phyloP scores from a whole-genome alignment of 106 monocot species.

The Triglochin maritima region DNA sequence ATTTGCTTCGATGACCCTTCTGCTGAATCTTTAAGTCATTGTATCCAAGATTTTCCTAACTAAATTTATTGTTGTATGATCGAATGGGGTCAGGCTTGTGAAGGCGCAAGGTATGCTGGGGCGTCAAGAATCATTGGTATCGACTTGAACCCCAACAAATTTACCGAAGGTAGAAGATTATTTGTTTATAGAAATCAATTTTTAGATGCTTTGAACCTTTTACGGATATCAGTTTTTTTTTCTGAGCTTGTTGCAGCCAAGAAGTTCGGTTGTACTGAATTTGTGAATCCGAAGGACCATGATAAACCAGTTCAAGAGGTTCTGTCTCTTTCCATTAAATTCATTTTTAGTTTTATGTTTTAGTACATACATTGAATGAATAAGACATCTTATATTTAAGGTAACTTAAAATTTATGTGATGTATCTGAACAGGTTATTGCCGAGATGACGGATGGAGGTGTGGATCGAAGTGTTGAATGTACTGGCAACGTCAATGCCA shows the following conservation, averaged over 20 bases:
- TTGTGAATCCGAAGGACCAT: constrained; percentile 40
- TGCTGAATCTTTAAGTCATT: not conserved
- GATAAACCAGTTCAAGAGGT: constrained; percentile 84
- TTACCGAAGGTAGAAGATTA: constrained; percentile 5
- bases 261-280: constrained; percentile 67
- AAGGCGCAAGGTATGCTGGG: constrained; percentile 10
- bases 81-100: not conserved
- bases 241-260: constrained; percentile 29
- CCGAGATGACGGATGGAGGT: constrained; percentile 69
- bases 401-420: not conserved
- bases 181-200: not conserved
- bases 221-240: not conserved
- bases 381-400: no score
- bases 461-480: constrained; percentile 71
- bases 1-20: not conserved
- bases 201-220: not conserved
- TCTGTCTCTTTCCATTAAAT: not conserved
- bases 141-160: constrained; percentile 13
- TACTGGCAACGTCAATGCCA: constrained; percentile 61
- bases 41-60: no score
- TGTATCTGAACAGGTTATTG: constrained; percentile 36
- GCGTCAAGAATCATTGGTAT: constrained; percentile 18
- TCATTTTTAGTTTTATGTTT: not conserved
- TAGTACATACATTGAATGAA: not conserved
- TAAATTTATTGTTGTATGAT: not conserved